Conservation (phyloP, 352 stramenopile species). For the Phytopythium oedochilum region DNA sequence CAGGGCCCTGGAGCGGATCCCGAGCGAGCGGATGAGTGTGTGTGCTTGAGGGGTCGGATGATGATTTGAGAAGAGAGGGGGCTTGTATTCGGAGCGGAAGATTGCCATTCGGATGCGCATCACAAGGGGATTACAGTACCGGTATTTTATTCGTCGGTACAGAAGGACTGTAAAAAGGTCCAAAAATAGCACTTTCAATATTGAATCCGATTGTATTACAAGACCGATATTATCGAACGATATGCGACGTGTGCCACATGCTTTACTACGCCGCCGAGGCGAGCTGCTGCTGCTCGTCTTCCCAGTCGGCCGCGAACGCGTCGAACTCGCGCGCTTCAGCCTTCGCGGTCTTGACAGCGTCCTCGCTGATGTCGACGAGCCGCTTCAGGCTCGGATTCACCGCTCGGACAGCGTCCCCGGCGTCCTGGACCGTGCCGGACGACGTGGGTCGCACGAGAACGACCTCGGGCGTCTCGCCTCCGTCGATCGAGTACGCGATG, state of each 20-base stretch:
- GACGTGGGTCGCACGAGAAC: background rate
- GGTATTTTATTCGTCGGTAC: too few relatives aligned
- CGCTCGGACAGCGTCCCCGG: background rate
- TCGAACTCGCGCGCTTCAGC: conserved; percentile 3
- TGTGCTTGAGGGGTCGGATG: background rate
- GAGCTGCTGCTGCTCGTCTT: conserved; percentile 1
- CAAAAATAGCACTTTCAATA: too few relatives aligned
- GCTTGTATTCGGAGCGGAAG: background rate
- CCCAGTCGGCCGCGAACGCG: conserved; percentile 3
- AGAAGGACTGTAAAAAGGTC: too few relatives aligned
- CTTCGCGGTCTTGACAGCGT: background rate
- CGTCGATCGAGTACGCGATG: conserved; percentile 27
- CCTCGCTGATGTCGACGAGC: background rate
- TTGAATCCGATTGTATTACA: too few relatives aligned
- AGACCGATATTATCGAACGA: too few relatives aligned
- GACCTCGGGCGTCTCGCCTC: conserved; percentile 1
- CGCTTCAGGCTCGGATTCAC: background rate
- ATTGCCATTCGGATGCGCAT: background rate
- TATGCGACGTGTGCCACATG: too few relatives aligned
- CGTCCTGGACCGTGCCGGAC: background rate
- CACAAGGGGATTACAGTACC: too few relatives aligned
- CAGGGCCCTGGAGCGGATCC: background rate
- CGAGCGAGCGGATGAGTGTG: background rate
- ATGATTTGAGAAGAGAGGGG: background rate
- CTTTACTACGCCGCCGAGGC: background rate